Evolutionary conservation across 352 stramenopile genomes (phyloP), one percentile per base, ranked within the genome.

Genomic region (Globisporangium abappressorium): DNA sequence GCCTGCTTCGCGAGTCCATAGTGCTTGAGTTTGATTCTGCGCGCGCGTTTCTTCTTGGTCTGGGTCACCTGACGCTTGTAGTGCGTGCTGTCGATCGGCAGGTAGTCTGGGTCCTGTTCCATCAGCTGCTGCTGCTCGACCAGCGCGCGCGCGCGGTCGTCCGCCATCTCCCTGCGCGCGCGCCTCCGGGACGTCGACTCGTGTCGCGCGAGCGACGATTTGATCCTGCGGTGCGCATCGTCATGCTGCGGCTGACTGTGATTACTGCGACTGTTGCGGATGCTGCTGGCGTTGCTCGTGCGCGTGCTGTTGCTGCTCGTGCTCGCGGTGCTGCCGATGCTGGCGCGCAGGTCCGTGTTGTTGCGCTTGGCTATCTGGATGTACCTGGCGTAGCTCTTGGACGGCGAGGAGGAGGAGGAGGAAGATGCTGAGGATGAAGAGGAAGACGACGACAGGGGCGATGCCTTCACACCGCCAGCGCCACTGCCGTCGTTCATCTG

Each of bases 11-110:
- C 62, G 36, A 69, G 64, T 2, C 68, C 49, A 26, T 64, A 71
- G 57, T 71, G 64, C 57, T 73, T 73, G 63, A 71, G 68, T 28
- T 71, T 68, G 47, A 69, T 68, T 26, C 67, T 62, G 14, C 34
- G 67, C 43, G 62, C 57, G 34, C 67, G 61, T 34, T 64, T 63
- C 57, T 70, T 74, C 54, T 72, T 70, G 18, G 57, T 66, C n/a
- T 51, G 49, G 11, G 28, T 41, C 5, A 53, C 66, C 30, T 54
- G 51, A 2, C 9, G 66, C 20, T 67, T 71, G 60, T 67, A 71
- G 28, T 67, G 59, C 49, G 54, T 59, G 34, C 59, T 67, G 59
- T 73, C 62, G 58, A 70, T 70, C 24, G 62, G 66, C 38, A 71
- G 22, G 57, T 72, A 71, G 46, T 76, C 68, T 12, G 58, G 70